Conservation (phyloP, 2,329 filamentous ascomycete genomes). For the Dactylonectria estremocensis region DNA sequence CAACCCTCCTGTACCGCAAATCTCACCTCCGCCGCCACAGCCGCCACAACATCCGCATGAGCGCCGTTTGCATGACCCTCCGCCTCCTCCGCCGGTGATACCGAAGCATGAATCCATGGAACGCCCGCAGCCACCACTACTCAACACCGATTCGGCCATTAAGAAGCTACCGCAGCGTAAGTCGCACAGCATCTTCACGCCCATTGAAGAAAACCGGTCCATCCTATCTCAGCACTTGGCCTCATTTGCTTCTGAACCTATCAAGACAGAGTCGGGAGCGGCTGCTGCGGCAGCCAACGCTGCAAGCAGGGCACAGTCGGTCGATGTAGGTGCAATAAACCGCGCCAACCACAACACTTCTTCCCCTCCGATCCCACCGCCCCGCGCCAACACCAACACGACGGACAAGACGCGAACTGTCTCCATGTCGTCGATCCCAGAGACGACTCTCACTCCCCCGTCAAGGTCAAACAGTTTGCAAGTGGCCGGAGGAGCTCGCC, state of each 20-base stretch:
- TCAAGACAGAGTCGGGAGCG: conserved; percentile 55
- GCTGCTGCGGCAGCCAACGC: conserved; percentile 48
- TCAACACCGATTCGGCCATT: conserved; percentile 68
- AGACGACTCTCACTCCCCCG: conserved; percentile 77
- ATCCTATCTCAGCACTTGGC: conserved; percentile 88
- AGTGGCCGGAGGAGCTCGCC: conserved; percentile 77
- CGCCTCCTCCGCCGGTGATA: conserved; percentile 67
- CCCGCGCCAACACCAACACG: conserved; percentile 64
- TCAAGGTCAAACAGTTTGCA: conserved; percentile 84
- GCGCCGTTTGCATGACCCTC: conserved; percentile 65
- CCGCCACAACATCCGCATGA: conserved; percentile 50
- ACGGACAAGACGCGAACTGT: conserved; percentile 63
- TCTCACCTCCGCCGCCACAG: conserved; percentile 68
- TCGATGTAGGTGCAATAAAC: conserved; percentile 72
- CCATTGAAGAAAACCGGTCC: conserved; percentile 93
- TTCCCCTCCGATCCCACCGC: conserved; percentile 70
- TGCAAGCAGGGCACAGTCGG: conserved; percentile 70
- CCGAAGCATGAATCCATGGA: conserved; percentile 65
- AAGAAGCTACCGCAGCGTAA: conserved; percentile 82
- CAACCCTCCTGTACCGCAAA: conserved; percentile 63
- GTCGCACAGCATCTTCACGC: conserved; percentile 95
- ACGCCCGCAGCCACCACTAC: conserved; percentile 61
- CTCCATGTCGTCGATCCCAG: conserved; percentile 75
- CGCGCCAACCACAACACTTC: conserved; percentile 64
- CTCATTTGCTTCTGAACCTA: conserved; percentile 71